phyloP scores from a whole-genome alignment of 495 filamentous ascomycete species.

The Daldinia grandis region DNA sequence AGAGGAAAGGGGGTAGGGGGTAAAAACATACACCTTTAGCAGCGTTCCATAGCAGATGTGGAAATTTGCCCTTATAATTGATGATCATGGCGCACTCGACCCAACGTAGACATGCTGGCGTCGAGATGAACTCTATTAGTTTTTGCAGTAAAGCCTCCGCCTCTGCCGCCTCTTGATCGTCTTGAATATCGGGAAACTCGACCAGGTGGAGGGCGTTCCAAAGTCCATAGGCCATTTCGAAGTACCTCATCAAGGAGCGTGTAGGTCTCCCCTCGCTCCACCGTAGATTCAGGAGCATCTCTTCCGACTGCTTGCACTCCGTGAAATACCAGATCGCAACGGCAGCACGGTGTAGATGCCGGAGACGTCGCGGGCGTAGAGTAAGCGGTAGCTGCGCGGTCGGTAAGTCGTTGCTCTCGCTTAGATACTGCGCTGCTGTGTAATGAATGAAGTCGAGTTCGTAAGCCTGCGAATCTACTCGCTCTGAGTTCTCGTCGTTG shows the following conservation, averaged over 20 bases:
- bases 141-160: slow-evolving; percentile 22
- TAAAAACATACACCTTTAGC: slow-evolving; percentile 17
- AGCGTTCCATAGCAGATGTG: slow-evolving; percentile 37
- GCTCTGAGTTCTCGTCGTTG: slow-evolving; percentile 3
- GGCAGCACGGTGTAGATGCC: slow-evolving; percentile 24
- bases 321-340: slow-evolving; percentile 36
- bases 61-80: slow-evolving; percentile 39
- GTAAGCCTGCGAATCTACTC: slow-evolving; percentile 13
- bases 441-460: slow-evolving; percentile 40
- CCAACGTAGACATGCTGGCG: slow-evolving; percentile 40
- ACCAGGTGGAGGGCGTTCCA: slow-evolving; percentile 34
- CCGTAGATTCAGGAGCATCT: slow-evolving; percentile 16
- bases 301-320: slow-evolving; percentile 13
- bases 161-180: slow-evolving; percentile 22
- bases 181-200: slow-evolving; percentile 24
- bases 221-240: slow-evolving; percentile 45
- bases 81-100: slow-evolving; percentile 43
- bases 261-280: not conserved
- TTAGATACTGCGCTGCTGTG: slow-evolving; percentile 41
- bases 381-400: slow-evolving; percentile 17
- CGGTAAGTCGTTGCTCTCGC: slow-evolving; percentile 18
- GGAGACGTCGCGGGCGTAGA: slow-evolving; percentile 25
- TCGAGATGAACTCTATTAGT: slow-evolving; percentile 22
- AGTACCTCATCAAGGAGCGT: slow-evolving; percentile 26
- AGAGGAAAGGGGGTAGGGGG: not conserved